Evolutionary conservation across 768 basidiomycete genomes (phyloP), one percentile per base, ranked within the genome.

Genomic region (Lentinus tigrinus): DNA sequence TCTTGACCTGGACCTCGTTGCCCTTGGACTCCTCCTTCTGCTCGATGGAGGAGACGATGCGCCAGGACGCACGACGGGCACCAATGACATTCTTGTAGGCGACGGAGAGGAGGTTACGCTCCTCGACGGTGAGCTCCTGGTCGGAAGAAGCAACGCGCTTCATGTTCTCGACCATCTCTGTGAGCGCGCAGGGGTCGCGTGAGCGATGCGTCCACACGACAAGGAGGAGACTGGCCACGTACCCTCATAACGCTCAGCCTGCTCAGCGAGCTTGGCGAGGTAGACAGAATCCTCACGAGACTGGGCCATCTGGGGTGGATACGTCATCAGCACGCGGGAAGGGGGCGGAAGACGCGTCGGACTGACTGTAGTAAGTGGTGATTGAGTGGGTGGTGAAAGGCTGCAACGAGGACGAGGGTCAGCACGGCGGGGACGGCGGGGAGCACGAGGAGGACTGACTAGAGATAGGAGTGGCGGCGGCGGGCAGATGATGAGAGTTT

Each of bases 31-130:
- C 95, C 82, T 98, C 95, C 83, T 97, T 98, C 80, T 95, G 93
- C 80, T 98, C 95, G 70, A 98, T 97, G 47, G 95, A 96, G 60
- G 95, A 97, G 43, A 98, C 93, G 68, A 98, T 97, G 68, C 95
- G 83, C 95, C 95, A 98, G 19, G 94, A 96, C 17, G 95, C 95
- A 73, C 96, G 93, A 67, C 95, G 94, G 27, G 95, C 95, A 76
- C 95, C 95, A 65, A 98, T 98, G 60, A 97, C 94, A 77, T 98
- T 98, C 90, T 98, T 98, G 84, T 97, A 98, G 17, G 95, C 95
- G 58, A 98, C 95, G 11, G 94, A 97, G 57, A 98, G 85, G 54
- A 98, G 87, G 75, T 98, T 98, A 62, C 95, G 94, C 78, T 98
- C 95, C 79, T 98, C 95, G 44, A 98, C 94, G 60, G 95, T 96